Base-by-base conservation (phyloP, 805 yeast genomes). In the Saccharomycopsis guyanensis region DNA sequence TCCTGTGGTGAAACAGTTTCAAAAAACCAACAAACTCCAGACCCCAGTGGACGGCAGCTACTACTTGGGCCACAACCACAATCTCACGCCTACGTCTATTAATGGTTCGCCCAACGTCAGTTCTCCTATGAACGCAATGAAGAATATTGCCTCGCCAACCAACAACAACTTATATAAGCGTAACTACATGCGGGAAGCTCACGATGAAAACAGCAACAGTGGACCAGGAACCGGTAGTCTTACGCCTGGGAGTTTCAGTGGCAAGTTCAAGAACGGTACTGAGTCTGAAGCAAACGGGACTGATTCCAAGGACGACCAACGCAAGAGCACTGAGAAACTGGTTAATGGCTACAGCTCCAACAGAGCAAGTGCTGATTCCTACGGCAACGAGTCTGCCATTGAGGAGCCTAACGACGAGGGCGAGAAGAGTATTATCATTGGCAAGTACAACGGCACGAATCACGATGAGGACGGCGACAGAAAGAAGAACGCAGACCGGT, bases 1-100 rank as follows among this genome's bases (percentile, higher is more conserved):
- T 24, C 52, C 52, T 8, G 34, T 49, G 31, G 41, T 49, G 20
- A 45, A 46, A 29, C 46, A 45, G 15, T 49, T 33, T 32, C 48
- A 45, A 34, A 38, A 45, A 16, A 18, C 37, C 12, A 15, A 5
- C 33, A 16, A 13, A 34, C 18, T n/a, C 10, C 45, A 36, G 27
- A 46, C 45, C 16, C 49, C 46, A 3, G 32, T 35, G 8, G 49
- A 46, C 3, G 5, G 27, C 3, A 40, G 24, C 18, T 38, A 44
- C 15, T 34, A 23, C 5, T 44, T 41, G 8, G 16, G 12, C 15
- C n/a, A n/a, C n/a, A n/a, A n/a, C n/a, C 24, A 19, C 25, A 19
- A 18, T 10, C n/a, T 38, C 10, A 45, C 45, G 10, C 49, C 49
- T 3, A 24, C 31, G 10, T 35, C 40, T 27, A 7, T 40, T n/a